phyloP scores from a whole-genome alignment of 2,329 filamentous ascomycete genomes.

The Sporothrix brunneoviolacea region DNA sequence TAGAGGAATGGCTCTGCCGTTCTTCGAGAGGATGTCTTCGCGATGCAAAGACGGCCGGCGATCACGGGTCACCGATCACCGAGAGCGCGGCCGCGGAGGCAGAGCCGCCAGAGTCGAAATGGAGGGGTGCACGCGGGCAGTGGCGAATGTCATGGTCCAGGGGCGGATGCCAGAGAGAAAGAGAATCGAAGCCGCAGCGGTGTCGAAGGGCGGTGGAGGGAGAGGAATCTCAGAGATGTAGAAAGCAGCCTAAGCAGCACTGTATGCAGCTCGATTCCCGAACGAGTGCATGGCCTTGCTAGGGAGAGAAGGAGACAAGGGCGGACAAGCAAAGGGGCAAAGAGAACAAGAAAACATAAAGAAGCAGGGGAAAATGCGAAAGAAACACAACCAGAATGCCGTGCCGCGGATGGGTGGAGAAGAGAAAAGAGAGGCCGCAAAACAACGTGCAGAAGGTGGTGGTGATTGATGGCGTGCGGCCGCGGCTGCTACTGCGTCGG shows the following conservation, averaged over 20 bases:
- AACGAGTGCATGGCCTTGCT: too few relatives aligned
- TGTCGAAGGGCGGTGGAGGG: too few relatives aligned
- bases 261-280: too few relatives aligned
- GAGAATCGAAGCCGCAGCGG: too few relatives aligned
- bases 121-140: slow-evolving; percentile 14
- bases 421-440: not conserved
- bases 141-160: slow-evolving; percentile 17
- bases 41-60: too few relatives aligned
- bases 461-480: not conserved
- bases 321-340: too few relatives aligned
- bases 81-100: slow-evolving; percentile 9
- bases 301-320: too few relatives aligned
- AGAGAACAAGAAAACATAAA: not conserved
- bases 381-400: not conserved
- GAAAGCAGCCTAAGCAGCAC: too few relatives aligned
- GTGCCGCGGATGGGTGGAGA: not conserved
- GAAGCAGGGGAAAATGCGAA: not conserved
- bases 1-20: too few relatives aligned
- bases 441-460: not conserved
- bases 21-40: too few relatives aligned
- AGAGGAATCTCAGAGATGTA: too few relatives aligned
- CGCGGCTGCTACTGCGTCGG: not conserved
- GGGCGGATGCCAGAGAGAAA: not conserved
- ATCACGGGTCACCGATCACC: slow-evolving; percentile 11
- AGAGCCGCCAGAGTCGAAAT: slow-evolving; percentile 3